phyloP scores from a whole-genome alignment of 257 asterid genomes.

The Nicotiana sylvestris region DNA sequence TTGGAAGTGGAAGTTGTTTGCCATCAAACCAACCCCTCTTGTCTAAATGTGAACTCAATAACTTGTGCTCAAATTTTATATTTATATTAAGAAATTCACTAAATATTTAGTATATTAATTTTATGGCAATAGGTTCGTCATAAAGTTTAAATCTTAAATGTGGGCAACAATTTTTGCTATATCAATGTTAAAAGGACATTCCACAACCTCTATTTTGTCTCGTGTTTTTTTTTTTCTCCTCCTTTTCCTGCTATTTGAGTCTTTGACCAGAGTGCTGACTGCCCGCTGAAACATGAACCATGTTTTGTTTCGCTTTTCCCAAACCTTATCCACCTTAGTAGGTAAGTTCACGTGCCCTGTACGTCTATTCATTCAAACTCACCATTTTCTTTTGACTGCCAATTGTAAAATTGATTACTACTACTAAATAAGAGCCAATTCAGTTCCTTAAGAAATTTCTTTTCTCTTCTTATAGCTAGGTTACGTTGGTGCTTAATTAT shows the following conservation, averaged over 20 bases:
- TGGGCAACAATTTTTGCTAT: no score
- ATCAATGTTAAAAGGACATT: background rate
- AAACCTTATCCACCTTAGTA: background rate
- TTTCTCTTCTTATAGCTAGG: background rate
- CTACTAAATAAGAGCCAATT: background rate
- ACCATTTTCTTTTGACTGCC: background rate
- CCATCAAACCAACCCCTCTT: no score
- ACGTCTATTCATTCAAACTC: background rate
- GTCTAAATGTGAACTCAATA: no score
- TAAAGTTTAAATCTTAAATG: no score
- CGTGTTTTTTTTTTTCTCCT: no score
- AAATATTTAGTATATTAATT: no score
- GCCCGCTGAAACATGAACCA: background rate
- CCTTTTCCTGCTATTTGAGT: background rate
- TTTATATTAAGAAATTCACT: no score
- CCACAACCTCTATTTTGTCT: background rate
- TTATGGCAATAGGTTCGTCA: no score
- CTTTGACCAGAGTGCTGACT: background rate
- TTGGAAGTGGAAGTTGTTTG: no score
- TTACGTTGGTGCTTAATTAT: background rate
- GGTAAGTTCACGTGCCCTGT: background rate
- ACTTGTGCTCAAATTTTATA: no score
- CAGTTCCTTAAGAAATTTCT: background rate
- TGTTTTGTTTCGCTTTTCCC: background rate
- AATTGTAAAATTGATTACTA: background rate